Conservation (phyloP, 208 protist genomes). For the Acanthamoeba royreba region DNA sequence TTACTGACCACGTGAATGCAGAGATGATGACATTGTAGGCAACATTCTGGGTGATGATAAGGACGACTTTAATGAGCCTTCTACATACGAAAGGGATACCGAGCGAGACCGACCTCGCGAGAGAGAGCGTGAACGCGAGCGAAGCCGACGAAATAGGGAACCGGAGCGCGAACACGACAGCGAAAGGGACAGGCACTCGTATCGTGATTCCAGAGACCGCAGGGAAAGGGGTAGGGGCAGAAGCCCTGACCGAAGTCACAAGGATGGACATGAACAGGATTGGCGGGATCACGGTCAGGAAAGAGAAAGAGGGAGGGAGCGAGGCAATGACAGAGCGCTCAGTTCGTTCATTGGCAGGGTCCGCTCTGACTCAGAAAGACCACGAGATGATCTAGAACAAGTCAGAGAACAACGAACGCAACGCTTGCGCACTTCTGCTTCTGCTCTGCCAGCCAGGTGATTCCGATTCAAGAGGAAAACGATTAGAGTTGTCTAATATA, state of each 20-base stretch:
- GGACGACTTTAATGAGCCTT: not conserved
- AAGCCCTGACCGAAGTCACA: not conserved
- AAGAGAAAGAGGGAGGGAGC: not conserved
- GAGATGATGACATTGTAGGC: not conserved
- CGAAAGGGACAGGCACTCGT: not conserved
- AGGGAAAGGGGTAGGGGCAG: not conserved
- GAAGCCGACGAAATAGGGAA: not conserved
- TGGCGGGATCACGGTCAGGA: not conserved
- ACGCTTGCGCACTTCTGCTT: not conserved
- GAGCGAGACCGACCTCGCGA: not conserved
- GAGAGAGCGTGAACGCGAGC: not conserved
- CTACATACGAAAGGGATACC: not conserved
- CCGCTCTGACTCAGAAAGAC: not conserved
- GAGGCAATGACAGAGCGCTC: not conserved
- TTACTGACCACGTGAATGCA: not conserved
- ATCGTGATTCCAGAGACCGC: not conserved
- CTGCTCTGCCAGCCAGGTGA: not conserved
- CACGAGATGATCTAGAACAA: not conserved
- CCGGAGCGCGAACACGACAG: not conserved
- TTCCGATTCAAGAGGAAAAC: too few relatives aligned
- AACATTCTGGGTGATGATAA: not conserved
- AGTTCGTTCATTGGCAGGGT: not conserved
- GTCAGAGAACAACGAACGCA: not conserved
- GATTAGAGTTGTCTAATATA: not conserved
- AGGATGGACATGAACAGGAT: not conserved